Base-by-base conservation (phyloP, 768 basidiomycete species). In the Collybia mongolica region DNA sequence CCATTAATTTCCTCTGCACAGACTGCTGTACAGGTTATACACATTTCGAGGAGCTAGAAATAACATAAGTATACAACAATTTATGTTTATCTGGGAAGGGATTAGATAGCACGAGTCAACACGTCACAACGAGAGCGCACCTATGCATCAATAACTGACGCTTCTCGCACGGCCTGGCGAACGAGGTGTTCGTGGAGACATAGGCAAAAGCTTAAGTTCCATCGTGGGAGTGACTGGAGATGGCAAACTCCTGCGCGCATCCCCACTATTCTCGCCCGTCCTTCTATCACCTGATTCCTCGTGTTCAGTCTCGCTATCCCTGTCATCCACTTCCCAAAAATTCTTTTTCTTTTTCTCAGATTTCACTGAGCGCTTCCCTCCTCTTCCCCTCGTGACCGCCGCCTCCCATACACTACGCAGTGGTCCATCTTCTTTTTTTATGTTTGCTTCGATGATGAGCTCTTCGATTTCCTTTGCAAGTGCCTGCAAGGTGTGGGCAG, bases 361-460 rank as follows among this genome's bases (percentile, higher is more conserved):
- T 6, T 12, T 14, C 6, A 38, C 9, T 7, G 37, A 39, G 2
- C 15, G n/a, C 12, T 38, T 44, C n/a, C 14, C 43, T 8, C 20
- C 39, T 11, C 3, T 1, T 6, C 59, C 56, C 43, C 57, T 49
- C 38, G 59, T 40, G 40, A 80, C 55, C 0, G 76, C 78, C 1
- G 56, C 66, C 46, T 81, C 73, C 80, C 82, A 84, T 8, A 72
- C 76, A 32, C 64, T 76, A 58, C 68, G 67, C 46, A 87, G 68
- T n/a, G 83, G 84, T 12, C 81, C 84, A 1, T 79, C 77, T 36
- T 84, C 80, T 46, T 69, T 73, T 65, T 75, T 80, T 36, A 90
- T 65, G 57, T 77, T 80, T 26, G 71, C 70, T 66, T 89, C 88
- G 2, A 90, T 74, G 41, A 88, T 66, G 59, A 88, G 72, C 36